phyloP scores from a whole-genome alignment of 2,329 filamentous ascomycete species.

The Neofusicoccum laricinum region DNA sequence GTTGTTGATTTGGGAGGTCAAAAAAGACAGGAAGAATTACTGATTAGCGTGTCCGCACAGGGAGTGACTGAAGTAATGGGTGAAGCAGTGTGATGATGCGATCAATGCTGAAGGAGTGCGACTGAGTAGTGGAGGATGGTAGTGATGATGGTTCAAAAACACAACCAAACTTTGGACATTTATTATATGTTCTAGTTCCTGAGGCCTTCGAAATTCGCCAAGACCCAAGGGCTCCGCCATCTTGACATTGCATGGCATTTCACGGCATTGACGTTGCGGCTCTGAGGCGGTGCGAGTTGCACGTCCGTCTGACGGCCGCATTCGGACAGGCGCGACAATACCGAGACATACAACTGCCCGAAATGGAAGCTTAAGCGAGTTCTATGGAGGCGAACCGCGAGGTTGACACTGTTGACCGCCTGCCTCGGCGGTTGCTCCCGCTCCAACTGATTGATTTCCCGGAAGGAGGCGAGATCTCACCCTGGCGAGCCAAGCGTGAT shows the following conservation, averaged over 20 bases:
- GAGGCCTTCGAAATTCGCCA: neutral
- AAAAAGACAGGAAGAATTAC: slow-evolving; percentile 4
- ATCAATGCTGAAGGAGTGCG: neutral
- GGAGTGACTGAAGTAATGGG: neutral
- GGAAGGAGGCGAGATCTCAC: neutral
- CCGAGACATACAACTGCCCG: neutral
- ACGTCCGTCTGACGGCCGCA: neutral
- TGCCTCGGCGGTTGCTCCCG: neutral
- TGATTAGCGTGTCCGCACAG: slow-evolving; percentile 3
- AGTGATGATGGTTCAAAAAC: neutral
- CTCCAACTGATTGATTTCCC: slow-evolving; percentile 6
- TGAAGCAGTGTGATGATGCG: neutral
- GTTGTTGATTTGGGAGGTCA: neutral
- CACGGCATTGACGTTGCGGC: slow-evolving; percentile 12
- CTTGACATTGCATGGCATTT: neutral
- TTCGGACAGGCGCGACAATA: neutral
- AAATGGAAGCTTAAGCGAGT: neutral
- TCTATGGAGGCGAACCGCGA: neutral
- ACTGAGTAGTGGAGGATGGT: neutral
- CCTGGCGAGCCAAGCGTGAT: neutral
- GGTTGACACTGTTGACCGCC: neutral
- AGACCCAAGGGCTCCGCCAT: neutral
- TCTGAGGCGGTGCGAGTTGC: slow-evolving; percentile 9
- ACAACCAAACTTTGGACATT: neutral
- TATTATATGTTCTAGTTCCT: slow-evolving; percentile 6